A percentile compares a stretch with the other conserved stretches of the same genome.
phyloP scores from a whole-genome alignment of 441 rosid genomes.

The Lepidium campestre region DNA sequence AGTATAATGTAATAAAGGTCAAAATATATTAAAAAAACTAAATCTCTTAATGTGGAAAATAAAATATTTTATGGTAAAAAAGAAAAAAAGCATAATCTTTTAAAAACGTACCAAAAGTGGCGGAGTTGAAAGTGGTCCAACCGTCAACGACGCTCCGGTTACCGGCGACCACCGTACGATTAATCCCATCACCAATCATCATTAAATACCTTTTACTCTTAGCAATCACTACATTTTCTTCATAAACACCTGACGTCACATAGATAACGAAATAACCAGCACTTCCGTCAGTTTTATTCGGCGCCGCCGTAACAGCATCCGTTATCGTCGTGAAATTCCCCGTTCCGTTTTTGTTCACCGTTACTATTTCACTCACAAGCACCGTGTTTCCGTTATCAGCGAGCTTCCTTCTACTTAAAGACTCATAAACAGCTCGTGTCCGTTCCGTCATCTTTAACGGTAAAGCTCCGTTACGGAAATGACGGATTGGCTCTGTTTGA shows the following conservation, averaged over 20 bases:
- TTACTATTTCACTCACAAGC: constrained; percentile 49
- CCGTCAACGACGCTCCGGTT: constrained; percentile 77
- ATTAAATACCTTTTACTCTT: constrained; percentile 66
- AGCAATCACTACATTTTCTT: constrained; percentile 63
- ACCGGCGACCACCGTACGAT: constrained; percentile 73
- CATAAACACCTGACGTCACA: constrained; percentile 60
- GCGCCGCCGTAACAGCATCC: constrained; percentile 68
- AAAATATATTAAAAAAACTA: too few species aligned
- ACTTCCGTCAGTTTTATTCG: constrained; percentile 49
- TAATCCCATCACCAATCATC: constrained; percentile 91
- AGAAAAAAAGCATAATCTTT: not conserved
- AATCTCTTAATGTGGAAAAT: not conserved
- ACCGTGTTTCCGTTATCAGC: constrained; percentile 21
- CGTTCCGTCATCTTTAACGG: constrained; percentile 51
- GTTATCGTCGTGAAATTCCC: constrained; percentile 69
- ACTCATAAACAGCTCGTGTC: constrained; percentile 44
- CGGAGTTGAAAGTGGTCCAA: constrained; percentile 91
- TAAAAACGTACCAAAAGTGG: constrained; percentile 57
- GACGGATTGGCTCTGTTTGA: not conserved
- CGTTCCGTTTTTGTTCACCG: constrained; percentile 59
- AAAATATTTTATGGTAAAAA: not conserved
- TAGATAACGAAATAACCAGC: constrained; percentile 77
- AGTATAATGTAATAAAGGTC: too few species aligned
- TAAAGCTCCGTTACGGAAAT: constrained; percentile 41
- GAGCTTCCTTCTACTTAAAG: constrained; percentile 38